Evolutionary conservation across 495 filamentous ascomycete genomes (phyloP), one percentile per base, ranked within the genome.

Genomic region (Xanthoparmelia taractica): DNA sequence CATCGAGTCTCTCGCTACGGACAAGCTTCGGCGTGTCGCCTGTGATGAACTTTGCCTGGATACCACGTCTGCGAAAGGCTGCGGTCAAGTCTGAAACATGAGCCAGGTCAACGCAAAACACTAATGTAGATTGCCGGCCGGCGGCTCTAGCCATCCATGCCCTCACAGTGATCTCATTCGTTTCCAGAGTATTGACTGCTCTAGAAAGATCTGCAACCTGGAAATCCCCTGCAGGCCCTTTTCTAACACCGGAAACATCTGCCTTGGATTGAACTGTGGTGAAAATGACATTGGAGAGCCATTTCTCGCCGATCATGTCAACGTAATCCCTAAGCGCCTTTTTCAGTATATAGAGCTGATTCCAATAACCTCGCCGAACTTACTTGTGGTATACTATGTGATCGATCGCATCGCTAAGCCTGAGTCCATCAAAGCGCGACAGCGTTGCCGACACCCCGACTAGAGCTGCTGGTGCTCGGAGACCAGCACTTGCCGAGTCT

Each of bases 381-480:
- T 33, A 54, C 76, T 89, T 96, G 75, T 97, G 95, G 68, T 96
- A 99, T 33, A 97, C 95, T 61, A 99, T 93, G 64, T 96, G 88
- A 67, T 97, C 94, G 65, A 99, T 89, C 20, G 89, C 92, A 41
- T 89, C 82, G 7, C 92, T 93, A 2, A 99, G 77, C 55, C 82
- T 83, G n/a, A 96, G 76, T 0, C 94, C 94, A 75, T 99, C 94
- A 58, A 87, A 87, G 29, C 94, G 82, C 23, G 91, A 91, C 65
- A 97, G 85, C 0, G 94, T 99, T 8, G 94, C 94, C 27, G 91
- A 96, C 11, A 99, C 92, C 6, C 94, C 94, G 15, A 99, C 87
- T 10, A 97, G 77, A 20, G 85, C 79, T 20, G 91, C 91, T 6
- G 84, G 83, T 66, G 36, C 25, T 60, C n/a, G 27, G 29, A 6